Base-by-base conservation (phyloP, 805 yeast genomes). In the Nakazawaea wyomingensis region DNA sequence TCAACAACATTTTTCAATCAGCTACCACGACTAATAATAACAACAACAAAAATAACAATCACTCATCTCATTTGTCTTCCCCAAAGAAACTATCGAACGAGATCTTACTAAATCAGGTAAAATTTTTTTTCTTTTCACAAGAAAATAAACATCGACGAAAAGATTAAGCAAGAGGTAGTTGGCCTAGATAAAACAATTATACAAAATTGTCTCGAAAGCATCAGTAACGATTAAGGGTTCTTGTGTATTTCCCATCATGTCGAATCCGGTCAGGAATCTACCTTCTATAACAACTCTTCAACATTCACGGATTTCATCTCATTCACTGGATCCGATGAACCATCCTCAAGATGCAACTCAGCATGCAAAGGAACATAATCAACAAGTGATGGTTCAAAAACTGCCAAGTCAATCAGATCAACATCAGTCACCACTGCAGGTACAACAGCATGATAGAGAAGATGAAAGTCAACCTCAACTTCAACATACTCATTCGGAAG, bases 211-310 rank as follows among this genome's bases (percentile, higher is more conserved):
- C 27, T 24, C 2, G 11, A 24, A 11, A 24, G 11, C 27, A 24
- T 9, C 27, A 24, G 3, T 11, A 24, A 24, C 27, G 27, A 24
- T 24, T 9, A 24, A 11, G 27, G 27, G 27, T 24, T 8, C 27
- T 2, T 29, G 13, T 10, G 13, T 7, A 29, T n/a, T 11, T 8
- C 16, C 13, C 32, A 35, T 24, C 13, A 42, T 42, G 45, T 36
- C 45, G 14, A 37, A 42, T 21, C 35, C 42, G 3, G 34, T 22
- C 4, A 37, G 39, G 20, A 43, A 43, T 27, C 26, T 43, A 14
- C 46, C 46, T 10, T 37, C 46, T 11, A 43, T 43, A 18, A 33
- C 46, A 21, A 43, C 43, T 3, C 35, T 38, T 19, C 46, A 33
- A 31, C 46, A 37, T 37, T 13, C 26, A 21, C 7, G 28, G 10